Percentiles rank a stretch among this genome's conserved stretches.
phyloP scores from a whole-genome alignment of 805 yeast species.

The Ascoidea rubescens region DNA sequence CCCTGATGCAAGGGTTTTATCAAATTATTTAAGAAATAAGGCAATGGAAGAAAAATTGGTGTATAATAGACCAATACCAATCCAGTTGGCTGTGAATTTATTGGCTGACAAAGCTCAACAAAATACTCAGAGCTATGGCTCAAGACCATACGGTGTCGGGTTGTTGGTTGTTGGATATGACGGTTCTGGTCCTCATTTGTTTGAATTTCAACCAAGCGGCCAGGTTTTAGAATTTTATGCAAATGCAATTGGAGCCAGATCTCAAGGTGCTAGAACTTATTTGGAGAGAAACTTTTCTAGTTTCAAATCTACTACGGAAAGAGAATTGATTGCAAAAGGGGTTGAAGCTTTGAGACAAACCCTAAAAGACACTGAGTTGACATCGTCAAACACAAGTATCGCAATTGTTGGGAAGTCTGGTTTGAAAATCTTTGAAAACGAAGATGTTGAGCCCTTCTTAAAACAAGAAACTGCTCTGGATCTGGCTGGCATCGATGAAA shows the following conservation, averaged over 20 bases:
- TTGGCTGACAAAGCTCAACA: slow-evolving; percentile 95
- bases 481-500: neutral
- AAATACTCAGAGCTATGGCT: slow-evolving; percentile 91
- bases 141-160: slow-evolving; percentile 98
- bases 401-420: slow-evolving; percentile 83
- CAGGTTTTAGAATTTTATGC: slow-evolving; percentile 83
- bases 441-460: slow-evolving; percentile 38
- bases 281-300: slow-evolving; percentile 73
- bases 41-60: slow-evolving; percentile 81
- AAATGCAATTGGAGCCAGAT: slow-evolving; percentile 95
- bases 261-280: slow-evolving; percentile 96
- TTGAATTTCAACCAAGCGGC: slow-evolving; percentile 94
- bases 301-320: slow-evolving; percentile 45
- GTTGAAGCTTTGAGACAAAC: slow-evolving; percentile 89
- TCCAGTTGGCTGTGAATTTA: slow-evolving; percentile 68
- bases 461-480: neutral
- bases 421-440: slow-evolving; percentile 77
- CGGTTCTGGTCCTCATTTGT: slow-evolving; percentile 85
- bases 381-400: slow-evolving; percentile 70
- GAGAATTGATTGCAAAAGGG: slow-evolving; percentile 73
- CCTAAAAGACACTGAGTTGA: slow-evolving; percentile 86
- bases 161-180: slow-evolving; percentile 81
- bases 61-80: slow-evolving; percentile 73
- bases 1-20: slow-evolving; percentile 92
- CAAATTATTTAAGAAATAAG: slow-evolving; percentile 80